phyloP scores from a whole-genome alignment of 116 monocot species.

The Posidonia oceanica region DNA sequence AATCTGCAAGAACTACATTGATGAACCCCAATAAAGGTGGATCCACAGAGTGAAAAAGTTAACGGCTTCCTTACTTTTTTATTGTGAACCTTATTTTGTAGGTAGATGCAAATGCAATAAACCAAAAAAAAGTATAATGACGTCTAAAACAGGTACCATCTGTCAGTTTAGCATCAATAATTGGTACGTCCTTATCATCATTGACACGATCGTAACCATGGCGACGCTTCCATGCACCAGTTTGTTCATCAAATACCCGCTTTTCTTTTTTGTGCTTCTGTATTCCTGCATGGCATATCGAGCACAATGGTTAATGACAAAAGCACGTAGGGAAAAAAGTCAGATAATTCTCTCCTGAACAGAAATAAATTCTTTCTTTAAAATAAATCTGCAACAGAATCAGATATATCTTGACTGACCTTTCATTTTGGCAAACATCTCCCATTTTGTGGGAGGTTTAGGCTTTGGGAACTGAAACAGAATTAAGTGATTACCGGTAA shows the following conservation, averaged over 20 bases:
- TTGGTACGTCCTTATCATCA: conserved; percentile 86
- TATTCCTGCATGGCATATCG: conserved; percentile 43
- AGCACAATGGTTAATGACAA: neutral
- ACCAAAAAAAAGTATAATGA: neutral
- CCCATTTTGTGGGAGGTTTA: conserved; percentile 94
- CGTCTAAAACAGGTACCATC: conserved; percentile 45
- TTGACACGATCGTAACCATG: conserved; percentile 94
- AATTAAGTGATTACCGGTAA: neutral
- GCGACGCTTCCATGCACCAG: conserved; percentile 74
- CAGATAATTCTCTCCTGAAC: neutral
- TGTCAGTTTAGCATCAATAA: conserved; percentile 73
- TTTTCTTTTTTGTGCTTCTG: conserved; percentile 79
- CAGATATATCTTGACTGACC: conserved; percentile 26
- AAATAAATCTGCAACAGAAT: neutral
- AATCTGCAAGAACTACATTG: no score
- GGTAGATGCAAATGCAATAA: no score
- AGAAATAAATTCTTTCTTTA: no score
- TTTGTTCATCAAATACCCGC: conserved; percentile 81
- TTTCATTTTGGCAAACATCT: conserved; percentile 79
- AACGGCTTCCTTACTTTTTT: no score
- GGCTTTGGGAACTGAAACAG: conserved; percentile 70
- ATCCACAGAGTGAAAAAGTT: no score
- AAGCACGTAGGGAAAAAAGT: neutral
- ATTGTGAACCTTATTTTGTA: no score
- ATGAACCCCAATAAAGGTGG: no score